A percentile compares a stretch with the other conserved stretches of the same genome.
Conservation (phyloP, 345 rosid species). For the Euphorbia pulcherrima region DNA sequence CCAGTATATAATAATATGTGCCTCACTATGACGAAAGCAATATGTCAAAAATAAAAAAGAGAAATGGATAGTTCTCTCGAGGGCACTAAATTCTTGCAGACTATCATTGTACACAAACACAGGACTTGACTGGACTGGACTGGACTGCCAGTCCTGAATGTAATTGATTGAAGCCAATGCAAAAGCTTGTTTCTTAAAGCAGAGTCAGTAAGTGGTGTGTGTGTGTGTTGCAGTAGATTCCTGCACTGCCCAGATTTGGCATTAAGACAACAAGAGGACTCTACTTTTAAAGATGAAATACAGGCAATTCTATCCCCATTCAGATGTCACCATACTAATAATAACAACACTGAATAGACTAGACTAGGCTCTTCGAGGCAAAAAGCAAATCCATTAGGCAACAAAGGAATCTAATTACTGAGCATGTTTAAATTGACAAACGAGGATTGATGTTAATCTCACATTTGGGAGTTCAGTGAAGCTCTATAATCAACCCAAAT, state of each 20-base stretch:
- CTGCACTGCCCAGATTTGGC: not conserved
- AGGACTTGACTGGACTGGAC: too few relatives aligned
- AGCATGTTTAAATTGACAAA: not conserved
- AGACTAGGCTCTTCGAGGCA: not conserved
- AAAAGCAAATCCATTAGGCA: too few relatives aligned
- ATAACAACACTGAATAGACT: not conserved
- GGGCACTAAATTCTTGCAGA: constrained; percentile 1
- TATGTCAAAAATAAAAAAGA: constrained; percentile 29
- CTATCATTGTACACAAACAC: not conserved
- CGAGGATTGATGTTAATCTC: not conserved
- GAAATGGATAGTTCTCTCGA: not conserved
- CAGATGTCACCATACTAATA: not conserved
- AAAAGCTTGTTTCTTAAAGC: too few relatives aligned
- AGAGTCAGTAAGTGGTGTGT: not conserved
- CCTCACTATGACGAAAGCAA: constrained; percentile 34
- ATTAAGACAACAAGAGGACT: not conserved
- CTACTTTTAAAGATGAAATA: constrained; percentile 1
- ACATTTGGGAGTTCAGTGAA: not conserved
- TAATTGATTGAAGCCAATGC: not conserved
- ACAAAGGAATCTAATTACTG: not conserved
- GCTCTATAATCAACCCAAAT: not conserved
- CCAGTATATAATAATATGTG: constrained; percentile 21
- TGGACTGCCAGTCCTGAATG: too few relatives aligned
- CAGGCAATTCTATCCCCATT: constrained; percentile 1
- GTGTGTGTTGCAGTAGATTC: not conserved